A percentile compares a stretch with the other conserved stretches of the same genome.
Conservation (phyloP, 306 rosid species). For the Begonia peltatifolia region DNA sequence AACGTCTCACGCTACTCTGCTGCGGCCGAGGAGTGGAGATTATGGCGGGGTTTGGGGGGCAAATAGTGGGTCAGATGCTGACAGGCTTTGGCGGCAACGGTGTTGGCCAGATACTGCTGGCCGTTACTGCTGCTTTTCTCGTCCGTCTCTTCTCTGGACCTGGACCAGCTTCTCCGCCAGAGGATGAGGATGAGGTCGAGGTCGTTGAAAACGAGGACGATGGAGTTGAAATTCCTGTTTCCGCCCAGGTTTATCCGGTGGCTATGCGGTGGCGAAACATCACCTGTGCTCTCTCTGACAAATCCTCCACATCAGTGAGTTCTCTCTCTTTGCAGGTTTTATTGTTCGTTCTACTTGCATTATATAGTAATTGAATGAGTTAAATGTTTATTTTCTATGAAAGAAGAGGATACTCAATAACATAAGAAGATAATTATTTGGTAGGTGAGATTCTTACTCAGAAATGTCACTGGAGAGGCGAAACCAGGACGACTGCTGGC, state of each 20-base stretch:
- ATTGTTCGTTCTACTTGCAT: too few relatives aligned
- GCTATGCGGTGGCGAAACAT: conserved; percentile 66
- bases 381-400: not conserved
- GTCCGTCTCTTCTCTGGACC: conserved; percentile 64
- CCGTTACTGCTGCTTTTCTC: conserved; percentile 51
- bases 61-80: conserved; percentile 37
- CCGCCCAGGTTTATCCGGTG: conserved; percentile 47
- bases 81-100: conserved; percentile 49
- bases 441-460: conserved; percentile 68
- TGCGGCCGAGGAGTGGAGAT: not conserved
- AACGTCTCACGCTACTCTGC: too few relatives aligned
- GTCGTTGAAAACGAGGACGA: conserved; percentile 13
- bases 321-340: conserved; percentile 3
- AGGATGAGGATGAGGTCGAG: conserved; percentile 14
- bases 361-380: too few relatives aligned
- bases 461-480: conserved; percentile 71
- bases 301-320: conserved; percentile 47
- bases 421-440: conserved; percentile 1
- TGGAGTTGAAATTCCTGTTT: conserved; percentile 9
- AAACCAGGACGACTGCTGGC: conserved; percentile 76
- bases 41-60: conserved; percentile 54
- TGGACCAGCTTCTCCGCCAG: conserved; percentile 52
- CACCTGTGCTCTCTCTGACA: conserved; percentile 58
- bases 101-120: conserved; percentile 51
- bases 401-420: conserved; percentile 4